These are phyloP conservation scores for Strigomonas culicis DNA, from an alignment of 208 protist genomes.

Conservation along the genomic window DNA sequence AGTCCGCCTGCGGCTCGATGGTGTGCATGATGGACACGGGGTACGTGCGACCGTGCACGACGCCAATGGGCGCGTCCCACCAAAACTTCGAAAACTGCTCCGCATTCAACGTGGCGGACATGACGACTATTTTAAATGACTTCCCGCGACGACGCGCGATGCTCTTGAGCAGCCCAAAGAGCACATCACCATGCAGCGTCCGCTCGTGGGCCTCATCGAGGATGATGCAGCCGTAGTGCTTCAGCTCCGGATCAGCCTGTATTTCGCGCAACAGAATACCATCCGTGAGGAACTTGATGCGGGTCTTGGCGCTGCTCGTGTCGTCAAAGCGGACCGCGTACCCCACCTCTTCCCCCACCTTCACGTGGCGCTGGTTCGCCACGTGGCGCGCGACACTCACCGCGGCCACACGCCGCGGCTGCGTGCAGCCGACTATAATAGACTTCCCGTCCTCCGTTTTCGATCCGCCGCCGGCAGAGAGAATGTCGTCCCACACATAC, in stretches of 20 bases:
- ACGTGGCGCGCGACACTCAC: constrained; percentile 95
- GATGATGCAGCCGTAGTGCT: constrained; percentile 97
- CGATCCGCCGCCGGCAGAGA: constrained; percentile 28
- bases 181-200: constrained; percentile 94
- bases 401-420: constrained; percentile 96
- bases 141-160: constrained; percentile 52
- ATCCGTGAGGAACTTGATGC: constrained; percentile 96
- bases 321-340: constrained; percentile 96
- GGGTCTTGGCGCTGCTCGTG: constrained; percentile 71
- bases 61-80: constrained; percentile 89
- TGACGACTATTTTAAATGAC: constrained; percentile 92
- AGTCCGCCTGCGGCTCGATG: constrained; percentile 94
- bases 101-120: constrained; percentile 97
- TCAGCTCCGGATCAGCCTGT: constrained; percentile 88
- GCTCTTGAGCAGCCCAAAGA: constrained; percentile 91
- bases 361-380: constrained; percentile 75
- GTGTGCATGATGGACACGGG: constrained; percentile 93
- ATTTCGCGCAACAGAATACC: constrained; percentile 97
- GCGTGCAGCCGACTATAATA: constrained; percentile 93
- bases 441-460: not conserved
- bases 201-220: constrained; percentile 99
- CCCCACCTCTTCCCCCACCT: constrained; percentile 85
- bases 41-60: constrained; percentile 88
- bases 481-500: constrained; percentile 88
- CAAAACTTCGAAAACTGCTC: constrained; percentile 95